These are phyloP conservation scores for Alternaria metachromatica DNA, from an alignment of 2,329 filamentous ascomycete genomes.

Conservation along the genomic window DNA sequence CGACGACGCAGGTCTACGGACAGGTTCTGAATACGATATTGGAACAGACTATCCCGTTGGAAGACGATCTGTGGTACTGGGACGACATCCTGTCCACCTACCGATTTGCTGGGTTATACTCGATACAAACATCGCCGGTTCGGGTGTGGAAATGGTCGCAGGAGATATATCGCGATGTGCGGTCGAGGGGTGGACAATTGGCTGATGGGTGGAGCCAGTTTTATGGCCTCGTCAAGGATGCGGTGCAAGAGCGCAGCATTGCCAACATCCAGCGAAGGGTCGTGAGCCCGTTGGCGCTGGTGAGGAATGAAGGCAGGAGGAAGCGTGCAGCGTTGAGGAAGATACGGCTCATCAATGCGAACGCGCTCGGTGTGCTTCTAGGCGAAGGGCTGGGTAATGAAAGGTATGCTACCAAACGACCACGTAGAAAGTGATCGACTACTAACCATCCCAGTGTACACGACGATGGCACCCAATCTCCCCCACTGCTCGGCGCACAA, in stretches of 20 bases:
- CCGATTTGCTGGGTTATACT: slow-evolving; percentile 79
- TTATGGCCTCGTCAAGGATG: slow-evolving; percentile 79
- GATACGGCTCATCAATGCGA: slow-evolving; percentile 80
- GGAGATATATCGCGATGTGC: slow-evolving; percentile 72
- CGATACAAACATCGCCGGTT: slow-evolving; percentile 81
- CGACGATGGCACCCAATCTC: slow-evolving; percentile 60
- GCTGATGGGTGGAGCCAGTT: slow-evolving; percentile 65
- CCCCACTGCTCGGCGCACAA: slow-evolving; percentile 52
- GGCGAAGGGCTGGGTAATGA: slow-evolving; percentile 77
- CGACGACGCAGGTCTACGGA: slow-evolving; percentile 88
- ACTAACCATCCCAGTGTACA: slow-evolving; percentile 62
- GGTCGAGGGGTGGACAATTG: slow-evolving; percentile 48
- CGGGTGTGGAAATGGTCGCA: slow-evolving; percentile 75
- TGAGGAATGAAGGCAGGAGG: slow-evolving; percentile 73
- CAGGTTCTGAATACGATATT: slow-evolving; percentile 77
- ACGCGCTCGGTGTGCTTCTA: slow-evolving; percentile 84
- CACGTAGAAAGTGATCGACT: neutral
- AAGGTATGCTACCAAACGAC: slow-evolving; percentile 30
- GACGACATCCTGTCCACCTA: slow-evolving; percentile 84
- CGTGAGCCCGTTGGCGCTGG: slow-evolving; percentile 78
- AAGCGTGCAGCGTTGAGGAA: slow-evolving; percentile 76
- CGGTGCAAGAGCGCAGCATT: slow-evolving; percentile 74
- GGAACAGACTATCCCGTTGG: slow-evolving; percentile 81
- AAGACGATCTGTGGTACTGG: slow-evolving; percentile 95
- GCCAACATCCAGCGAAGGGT: slow-evolving; percentile 73